A percentile compares a stretch with the other conserved stretches of the same genome.
Conservation (phyloP, 1,284 basidiomycete species). For the Trichosporon faecale region DNA sequence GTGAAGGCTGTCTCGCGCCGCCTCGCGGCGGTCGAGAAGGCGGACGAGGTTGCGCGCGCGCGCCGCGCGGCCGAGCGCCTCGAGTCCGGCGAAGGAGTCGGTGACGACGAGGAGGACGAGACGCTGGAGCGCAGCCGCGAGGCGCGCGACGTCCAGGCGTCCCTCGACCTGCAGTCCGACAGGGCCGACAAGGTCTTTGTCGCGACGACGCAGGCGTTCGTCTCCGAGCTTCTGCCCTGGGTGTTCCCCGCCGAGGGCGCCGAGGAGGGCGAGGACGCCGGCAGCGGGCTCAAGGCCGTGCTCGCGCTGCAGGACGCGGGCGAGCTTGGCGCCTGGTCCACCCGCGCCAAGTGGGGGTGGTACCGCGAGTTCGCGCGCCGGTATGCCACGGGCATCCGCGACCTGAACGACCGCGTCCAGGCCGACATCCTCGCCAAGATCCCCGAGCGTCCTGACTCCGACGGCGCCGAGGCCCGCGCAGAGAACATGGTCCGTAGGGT, state of each 20-base stretch:
- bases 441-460: constrained; percentile 13
- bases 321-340: constrained; percentile 41
- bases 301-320: constrained; percentile 40
- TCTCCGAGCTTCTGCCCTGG: constrained; percentile 37
- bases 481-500: constrained; percentile 36
- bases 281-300: constrained; percentile 39
- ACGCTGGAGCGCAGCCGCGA: constrained; percentile 39
- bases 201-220: constrained; percentile 39
- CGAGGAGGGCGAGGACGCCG: constrained; percentile 11
- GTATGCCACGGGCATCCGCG: constrained; percentile 33
- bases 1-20: constrained; percentile 71
- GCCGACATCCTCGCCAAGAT: constrained; percentile 23
- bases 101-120: constrained; percentile 30
- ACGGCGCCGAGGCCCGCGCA: constrained; percentile 31
- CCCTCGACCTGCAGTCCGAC: constrained; percentile 39
- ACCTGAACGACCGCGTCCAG: constrained; percentile 32
- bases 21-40: constrained; percentile 69
- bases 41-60: constrained; percentile 77
- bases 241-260: constrained; percentile 19
- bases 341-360: constrained; percentile 45
- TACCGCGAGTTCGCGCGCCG: constrained; percentile 48
- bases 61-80: constrained; percentile 59
- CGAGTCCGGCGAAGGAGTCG: constrained; percentile 43
- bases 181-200: constrained; percentile 40
- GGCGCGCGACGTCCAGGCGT: constrained; percentile 42